Percentiles rank a stretch among this genome's conserved stretches.
These are phyloP conservation scores for Scolecobasidium constrictum DNA, from an alignment of 2,329 filamentous ascomycete genomes.

Conservation along the genomic window DNA sequence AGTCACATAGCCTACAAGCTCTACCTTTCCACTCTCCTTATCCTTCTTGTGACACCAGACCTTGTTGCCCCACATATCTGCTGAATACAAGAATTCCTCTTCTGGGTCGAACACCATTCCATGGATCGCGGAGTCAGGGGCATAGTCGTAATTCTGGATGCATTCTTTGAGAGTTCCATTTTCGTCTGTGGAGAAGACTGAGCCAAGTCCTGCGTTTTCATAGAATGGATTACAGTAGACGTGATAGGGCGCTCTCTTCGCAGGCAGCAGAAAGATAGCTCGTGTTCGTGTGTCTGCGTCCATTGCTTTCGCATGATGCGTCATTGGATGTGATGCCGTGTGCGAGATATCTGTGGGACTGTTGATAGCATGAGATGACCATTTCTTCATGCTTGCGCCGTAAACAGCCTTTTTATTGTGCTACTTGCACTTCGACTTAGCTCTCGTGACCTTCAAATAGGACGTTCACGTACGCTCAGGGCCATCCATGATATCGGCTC, in stretches of 20 bases:
- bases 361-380: conserved; percentile 70
- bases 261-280: conserved; percentile 79
- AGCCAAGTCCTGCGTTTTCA: conserved; percentile 69
- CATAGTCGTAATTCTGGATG: conserved; percentile 64
- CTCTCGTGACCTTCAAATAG: conserved; percentile 12
- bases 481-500: conserved; percentile 94
- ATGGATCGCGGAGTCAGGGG: conserved; percentile 61
- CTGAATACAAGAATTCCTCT: conserved; percentile 68
- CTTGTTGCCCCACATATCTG: conserved; percentile 67
- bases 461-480: conserved; percentile 56
- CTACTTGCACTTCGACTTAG: conserved; percentile 29
- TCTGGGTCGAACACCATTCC: conserved; percentile 71
- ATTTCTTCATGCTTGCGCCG: conserved; percentile 87
- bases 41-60: conserved; percentile 77
- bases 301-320: conserved; percentile 59
- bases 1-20: conserved; percentile 60
- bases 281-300: conserved; percentile 67
- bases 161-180: conserved; percentile 50
- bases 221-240: conserved; percentile 92
- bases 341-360: conserved; percentile 68
- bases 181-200: conserved; percentile 55
- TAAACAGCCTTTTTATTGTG: conserved; percentile 78
- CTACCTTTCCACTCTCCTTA: conserved; percentile 46
- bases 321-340: conserved; percentile 62
- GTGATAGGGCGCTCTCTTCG: conserved; percentile 63